These are phyloP conservation scores for Camellia granthamiana DNA, from an alignment of 148 eudicot species.

Conservation along the genomic window DNA sequence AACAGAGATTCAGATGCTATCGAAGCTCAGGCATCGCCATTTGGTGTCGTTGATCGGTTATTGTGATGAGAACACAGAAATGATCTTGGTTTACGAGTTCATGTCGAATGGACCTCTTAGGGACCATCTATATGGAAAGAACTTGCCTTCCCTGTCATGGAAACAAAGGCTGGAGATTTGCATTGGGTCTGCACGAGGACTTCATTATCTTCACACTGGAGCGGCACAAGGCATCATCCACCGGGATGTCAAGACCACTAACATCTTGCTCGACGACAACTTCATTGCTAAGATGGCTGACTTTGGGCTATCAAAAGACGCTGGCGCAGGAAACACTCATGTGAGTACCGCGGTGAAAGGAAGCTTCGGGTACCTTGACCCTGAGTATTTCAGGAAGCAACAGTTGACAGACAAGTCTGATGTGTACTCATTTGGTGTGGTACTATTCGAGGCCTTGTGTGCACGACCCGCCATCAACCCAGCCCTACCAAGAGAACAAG, in stretches of 20 bases:
- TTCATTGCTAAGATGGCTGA: constrained; percentile 85
- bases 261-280: constrained; percentile 70
- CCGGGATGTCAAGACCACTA: constrained; percentile 83
- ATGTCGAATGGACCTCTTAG: constrained; percentile 79
- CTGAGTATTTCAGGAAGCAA: constrained; percentile 43
- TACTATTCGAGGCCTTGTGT: constrained; percentile 38
- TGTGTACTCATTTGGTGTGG: constrained; percentile 45
- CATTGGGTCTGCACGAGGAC: constrained; percentile 79
- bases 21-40: constrained; percentile 85
- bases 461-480: constrained; percentile 45
- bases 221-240: constrained; percentile 82
- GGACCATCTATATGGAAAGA: constrained; percentile 76
- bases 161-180: constrained; percentile 75
- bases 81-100: constrained; percentile 83
- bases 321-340: constrained; percentile 38
- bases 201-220: constrained; percentile 86
- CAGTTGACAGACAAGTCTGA: constrained; percentile 45
- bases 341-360: constrained; percentile 70
- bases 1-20: constrained; percentile 84
- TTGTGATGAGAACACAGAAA: constrained; percentile 72
- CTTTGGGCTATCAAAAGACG: constrained; percentile 74
- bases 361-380: constrained; percentile 44
- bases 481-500: constrained; percentile 42
- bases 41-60: constrained; percentile 77
- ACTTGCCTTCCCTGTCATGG: constrained; percentile 61